phyloP scores from a whole-genome alignment of 495 filamentous ascomycete genomes.

The Penicillium canariense region DNA sequence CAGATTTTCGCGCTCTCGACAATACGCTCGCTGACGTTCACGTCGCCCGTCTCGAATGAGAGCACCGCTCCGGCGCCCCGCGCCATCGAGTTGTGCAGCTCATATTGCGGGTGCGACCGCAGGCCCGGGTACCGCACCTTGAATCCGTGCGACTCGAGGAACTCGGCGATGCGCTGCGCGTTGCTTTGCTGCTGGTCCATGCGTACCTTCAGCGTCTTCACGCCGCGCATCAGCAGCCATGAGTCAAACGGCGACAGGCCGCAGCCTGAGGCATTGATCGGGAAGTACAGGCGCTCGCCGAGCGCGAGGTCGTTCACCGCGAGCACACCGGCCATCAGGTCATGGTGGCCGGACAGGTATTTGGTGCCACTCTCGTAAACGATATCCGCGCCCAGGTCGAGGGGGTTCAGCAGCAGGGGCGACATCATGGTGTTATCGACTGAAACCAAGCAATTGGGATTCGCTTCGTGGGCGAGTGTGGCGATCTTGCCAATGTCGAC shows the following conservation, averaged over 20 bases:
- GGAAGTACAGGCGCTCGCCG: constrained; percentile 90
- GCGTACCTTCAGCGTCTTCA: constrained; percentile 94
- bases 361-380: constrained; percentile 98
- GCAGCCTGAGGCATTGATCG: constrained; percentile 93
- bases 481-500: constrained; percentile 84
- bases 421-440: constrained; percentile 99
- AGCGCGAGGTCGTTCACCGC: constrained; percentile 78
- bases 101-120: constrained; percentile 92
- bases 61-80: constrained; percentile 91
- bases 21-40: constrained; percentile 79
- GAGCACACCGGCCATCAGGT: constrained; percentile 96
- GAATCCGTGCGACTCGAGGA: constrained; percentile 89
- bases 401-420: constrained; percentile 84
- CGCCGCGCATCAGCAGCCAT: constrained; percentile 88
- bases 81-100: constrained; percentile 91
- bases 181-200: constrained; percentile 98
- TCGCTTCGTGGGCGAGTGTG: constrained; percentile 68
- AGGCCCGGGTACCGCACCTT: constrained; percentile 91
- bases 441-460: constrained; percentile 76
- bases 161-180: constrained; percentile 84
- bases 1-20: constrained; percentile 89
- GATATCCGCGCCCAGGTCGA: constrained; percentile 92
- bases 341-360: constrained; percentile 96
- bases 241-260: constrained; percentile 92
- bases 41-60: constrained; percentile 91